Conservation (phyloP, 495 filamentous ascomycete species). For the Neurospora africana region DNA sequence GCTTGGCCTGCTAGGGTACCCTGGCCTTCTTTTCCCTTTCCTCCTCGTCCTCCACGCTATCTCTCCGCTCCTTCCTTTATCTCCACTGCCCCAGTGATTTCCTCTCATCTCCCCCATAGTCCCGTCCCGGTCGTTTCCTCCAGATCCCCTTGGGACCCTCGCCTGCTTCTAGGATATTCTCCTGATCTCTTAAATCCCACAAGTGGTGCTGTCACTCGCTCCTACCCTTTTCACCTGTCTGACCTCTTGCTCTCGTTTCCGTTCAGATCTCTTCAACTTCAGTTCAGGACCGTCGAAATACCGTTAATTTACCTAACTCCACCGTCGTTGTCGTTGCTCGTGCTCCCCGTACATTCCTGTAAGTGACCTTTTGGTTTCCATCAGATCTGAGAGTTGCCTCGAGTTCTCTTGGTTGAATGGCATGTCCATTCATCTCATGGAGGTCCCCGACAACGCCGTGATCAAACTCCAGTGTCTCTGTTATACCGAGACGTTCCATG, state of each 20-base stretch:
- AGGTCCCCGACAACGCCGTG: neutral
- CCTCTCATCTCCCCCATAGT: neutral
- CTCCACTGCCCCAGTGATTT: slow-evolving; percentile 5
- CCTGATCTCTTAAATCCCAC: slow-evolving; percentile 1
- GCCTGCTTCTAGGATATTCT: slow-evolving; percentile 4
- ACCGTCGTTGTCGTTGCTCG: slow-evolving; percentile 3
- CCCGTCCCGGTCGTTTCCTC: slow-evolving; percentile 4
- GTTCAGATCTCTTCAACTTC: neutral
- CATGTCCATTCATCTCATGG: neutral
- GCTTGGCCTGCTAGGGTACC: neutral
- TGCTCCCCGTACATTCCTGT: neutral
- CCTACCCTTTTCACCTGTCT: slow-evolving; percentile 5
- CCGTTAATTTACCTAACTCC: neutral
- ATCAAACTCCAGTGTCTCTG: neutral
- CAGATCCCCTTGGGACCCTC: slow-evolving; percentile 4
- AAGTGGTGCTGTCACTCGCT: slow-evolving; percentile 22
- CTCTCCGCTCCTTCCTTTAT: slow-evolving; percentile 7
- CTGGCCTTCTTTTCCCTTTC: slow-evolving; percentile 8
- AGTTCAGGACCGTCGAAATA: neutral
- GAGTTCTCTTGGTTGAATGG: neutral
- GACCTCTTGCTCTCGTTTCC: slow-evolving; percentile 13
- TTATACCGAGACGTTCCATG: neutral
- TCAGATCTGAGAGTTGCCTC: neutral
- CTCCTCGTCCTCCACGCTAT: slow-evolving; percentile 4
- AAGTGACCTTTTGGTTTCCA: neutral